These are phyloP conservation scores for Strobilomyces echinocephalus DNA, from an alignment of 768 basidiomycete genomes.

Conservation along the genomic window DNA sequence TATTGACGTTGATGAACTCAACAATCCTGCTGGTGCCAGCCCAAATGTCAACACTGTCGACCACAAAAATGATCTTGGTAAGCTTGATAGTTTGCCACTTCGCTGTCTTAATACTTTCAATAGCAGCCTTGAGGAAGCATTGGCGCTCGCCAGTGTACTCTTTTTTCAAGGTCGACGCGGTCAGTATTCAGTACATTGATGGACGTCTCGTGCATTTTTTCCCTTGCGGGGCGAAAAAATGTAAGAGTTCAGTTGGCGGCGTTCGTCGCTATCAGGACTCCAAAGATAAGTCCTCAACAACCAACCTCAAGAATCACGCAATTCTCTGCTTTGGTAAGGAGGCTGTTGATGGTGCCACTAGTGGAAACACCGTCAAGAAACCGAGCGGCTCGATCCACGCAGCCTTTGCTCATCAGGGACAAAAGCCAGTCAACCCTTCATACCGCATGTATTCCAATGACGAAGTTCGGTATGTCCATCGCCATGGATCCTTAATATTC, in stretches of 20 bases:
- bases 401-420: background rate
- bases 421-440: background rate
- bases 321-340: background rate
- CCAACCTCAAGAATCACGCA: slow-evolving; percentile 5
- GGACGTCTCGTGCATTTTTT: background rate
- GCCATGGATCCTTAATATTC: too few relatives aligned
- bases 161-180: background rate
- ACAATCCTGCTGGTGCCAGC: too few relatives aligned
- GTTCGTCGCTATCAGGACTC: background rate
- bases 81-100: too few relatives aligned
- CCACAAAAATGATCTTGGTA: too few relatives aligned
- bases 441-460: background rate
- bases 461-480: background rate
- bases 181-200: background rate
- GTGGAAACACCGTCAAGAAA: background rate
- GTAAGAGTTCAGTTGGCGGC: background rate
- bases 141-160: background rate
- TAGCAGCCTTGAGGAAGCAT: background rate
- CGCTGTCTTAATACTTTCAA: too few relatives aligned
- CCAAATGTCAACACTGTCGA: too few relatives aligned
- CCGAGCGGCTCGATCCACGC: background rate
- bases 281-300: background rate
- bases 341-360: background rate
- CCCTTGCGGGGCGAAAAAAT: background rate
- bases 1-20: too few relatives aligned